Evolutionary conservation across 768 basidiomycete species (phyloP).

Genomic region (Boletus rubescentipes): DNA sequence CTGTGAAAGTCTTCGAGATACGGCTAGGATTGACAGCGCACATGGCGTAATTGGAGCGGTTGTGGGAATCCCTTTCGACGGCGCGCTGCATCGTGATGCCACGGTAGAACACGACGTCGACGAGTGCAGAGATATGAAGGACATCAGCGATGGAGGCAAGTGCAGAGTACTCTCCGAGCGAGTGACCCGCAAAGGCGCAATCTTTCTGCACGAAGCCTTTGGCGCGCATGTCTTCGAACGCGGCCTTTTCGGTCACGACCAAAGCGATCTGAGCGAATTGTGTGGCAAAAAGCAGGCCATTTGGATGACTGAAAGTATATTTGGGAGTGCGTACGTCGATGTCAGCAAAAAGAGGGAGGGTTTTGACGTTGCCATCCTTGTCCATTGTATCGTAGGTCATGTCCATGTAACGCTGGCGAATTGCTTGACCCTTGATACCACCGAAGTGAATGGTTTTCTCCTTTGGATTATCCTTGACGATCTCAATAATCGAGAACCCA

Average conservation of each 20-base stretch:
- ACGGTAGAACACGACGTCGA: conserved; percentile 99
- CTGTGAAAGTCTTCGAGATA: conserved; percentile 91
- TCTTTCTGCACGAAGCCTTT: conserved; percentile 93
- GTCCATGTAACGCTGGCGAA: conserved; percentile 99
- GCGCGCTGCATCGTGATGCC: conserved; percentile 99
- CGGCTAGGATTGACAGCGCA: conserved; percentile 98
- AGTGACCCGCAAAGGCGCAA: conserved; percentile 96
- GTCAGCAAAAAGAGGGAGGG: conserved; percentile 92
- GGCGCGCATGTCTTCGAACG: conserved; percentile 96
- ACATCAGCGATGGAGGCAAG: conserved; percentile 97
- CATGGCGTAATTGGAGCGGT: conserved; percentile 97
- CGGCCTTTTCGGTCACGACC: conserved; percentile 97
- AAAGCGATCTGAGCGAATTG: conserved; percentile 99
- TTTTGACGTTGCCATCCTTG: conserved; percentile 94
- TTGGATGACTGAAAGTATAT: conserved; percentile 98
- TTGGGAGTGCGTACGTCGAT: conserved; percentile 93
- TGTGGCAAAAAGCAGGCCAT: conserved; percentile 93
- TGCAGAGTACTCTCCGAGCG: conserved; percentile 97
- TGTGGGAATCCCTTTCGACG: conserved; percentile 90
- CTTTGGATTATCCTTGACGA: conserved; percentile 98
- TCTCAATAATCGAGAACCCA: conserved; percentile 98
- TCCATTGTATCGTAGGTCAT: conserved; percentile 98
- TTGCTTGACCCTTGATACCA: conserved; percentile 98
- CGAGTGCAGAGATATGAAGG: conserved; percentile 89
- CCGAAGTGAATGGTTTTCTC: conserved; percentile 98